Percentiles rank a stretch among this genome's conserved stretches.
These are phyloP conservation scores for Luzula sylvatica DNA, from an alignment of 176 grass and related monocot species.

Conservation along the genomic window DNA sequence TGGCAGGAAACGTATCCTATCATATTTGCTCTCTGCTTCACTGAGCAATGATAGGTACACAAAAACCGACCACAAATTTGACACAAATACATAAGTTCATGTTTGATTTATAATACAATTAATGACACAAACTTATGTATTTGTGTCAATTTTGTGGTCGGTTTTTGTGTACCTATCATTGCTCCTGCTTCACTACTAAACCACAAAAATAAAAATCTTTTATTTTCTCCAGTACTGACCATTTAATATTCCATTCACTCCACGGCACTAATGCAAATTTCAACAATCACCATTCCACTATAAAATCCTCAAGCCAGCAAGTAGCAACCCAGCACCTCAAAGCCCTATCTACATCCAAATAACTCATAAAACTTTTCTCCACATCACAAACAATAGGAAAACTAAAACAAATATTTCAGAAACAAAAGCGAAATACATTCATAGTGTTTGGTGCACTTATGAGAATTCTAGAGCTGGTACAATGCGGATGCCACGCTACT, in stretches of 20 bases:
- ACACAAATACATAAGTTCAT: too few relatives aligned
- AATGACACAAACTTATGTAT: too few relatives aligned
- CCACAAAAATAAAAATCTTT: too few relatives aligned
- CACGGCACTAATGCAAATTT: not conserved
- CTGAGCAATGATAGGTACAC: too few relatives aligned
- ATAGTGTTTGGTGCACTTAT: not conserved
- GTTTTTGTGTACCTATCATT: too few relatives aligned
- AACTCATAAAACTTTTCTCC: not conserved
- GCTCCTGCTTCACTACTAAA: too few relatives aligned
- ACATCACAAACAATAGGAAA: constrained; percentile 9
- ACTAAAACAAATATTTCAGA: not conserved
- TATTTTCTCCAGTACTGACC: not conserved
- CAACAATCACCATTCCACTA: not conserved
- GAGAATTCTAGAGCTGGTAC: constrained; percentile 16
- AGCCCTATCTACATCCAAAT: not conserved
- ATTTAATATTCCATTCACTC: constrained; percentile 9
- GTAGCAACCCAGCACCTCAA: not conserved
- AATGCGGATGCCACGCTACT: constrained; percentile 18
- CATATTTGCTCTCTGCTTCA: not conserved
- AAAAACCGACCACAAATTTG: too few relatives aligned
- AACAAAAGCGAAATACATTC: not conserved
- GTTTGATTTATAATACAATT: too few relatives aligned
- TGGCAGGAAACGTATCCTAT: too few relatives aligned
- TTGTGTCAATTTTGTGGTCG: too few relatives aligned
- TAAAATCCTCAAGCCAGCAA: constrained; percentile 1